Evolutionary conservation across 2,329 filamentous ascomycete genomes (phyloP).

Genomic region (Calonectria pteridis): DNA sequence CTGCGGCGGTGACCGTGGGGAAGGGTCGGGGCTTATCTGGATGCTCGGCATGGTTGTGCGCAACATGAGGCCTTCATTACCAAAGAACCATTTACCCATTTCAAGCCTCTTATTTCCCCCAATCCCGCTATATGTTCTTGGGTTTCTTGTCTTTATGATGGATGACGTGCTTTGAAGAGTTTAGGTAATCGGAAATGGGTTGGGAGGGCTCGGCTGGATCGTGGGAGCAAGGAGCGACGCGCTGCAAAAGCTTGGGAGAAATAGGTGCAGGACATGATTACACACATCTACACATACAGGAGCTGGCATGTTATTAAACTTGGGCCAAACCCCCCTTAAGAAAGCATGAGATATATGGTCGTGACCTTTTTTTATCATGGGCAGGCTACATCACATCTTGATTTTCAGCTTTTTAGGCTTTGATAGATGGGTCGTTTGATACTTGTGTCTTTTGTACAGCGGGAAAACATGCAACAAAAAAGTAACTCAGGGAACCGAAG

Average conservation of each 20-base stretch:
- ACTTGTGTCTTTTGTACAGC: not conserved
- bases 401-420: not conserved
- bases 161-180: conserved; percentile 17
- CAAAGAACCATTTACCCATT: not conserved
- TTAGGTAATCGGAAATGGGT: conserved; percentile 9
- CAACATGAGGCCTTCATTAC: not conserved
- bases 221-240: conserved; percentile 10
- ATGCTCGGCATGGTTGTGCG: conserved; percentile 18
- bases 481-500: not conserved
- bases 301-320: conserved; percentile 19
- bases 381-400: not conserved
- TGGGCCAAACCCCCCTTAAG: not conserved
- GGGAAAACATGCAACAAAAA: not conserved
- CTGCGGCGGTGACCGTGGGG: conserved; percentile 1
- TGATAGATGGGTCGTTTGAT: not conserved
- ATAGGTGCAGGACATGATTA: conserved; percentile 17
- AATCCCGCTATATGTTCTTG: conserved; percentile 1
- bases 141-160: conserved; percentile 22
- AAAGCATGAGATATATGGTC: conserved; percentile 1
- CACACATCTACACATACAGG: conserved; percentile 29
- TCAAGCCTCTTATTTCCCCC: not conserved
- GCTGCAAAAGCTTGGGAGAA: conserved; percentile 32
- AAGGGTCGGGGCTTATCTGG: conserved; percentile 14
- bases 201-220: conserved; percentile 13
- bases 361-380: not conserved